These are phyloP conservation scores for Phytopythium cucurbitacearum DNA, from an alignment of 352 stramenopile genomes.

Conservation along the genomic window DNA sequence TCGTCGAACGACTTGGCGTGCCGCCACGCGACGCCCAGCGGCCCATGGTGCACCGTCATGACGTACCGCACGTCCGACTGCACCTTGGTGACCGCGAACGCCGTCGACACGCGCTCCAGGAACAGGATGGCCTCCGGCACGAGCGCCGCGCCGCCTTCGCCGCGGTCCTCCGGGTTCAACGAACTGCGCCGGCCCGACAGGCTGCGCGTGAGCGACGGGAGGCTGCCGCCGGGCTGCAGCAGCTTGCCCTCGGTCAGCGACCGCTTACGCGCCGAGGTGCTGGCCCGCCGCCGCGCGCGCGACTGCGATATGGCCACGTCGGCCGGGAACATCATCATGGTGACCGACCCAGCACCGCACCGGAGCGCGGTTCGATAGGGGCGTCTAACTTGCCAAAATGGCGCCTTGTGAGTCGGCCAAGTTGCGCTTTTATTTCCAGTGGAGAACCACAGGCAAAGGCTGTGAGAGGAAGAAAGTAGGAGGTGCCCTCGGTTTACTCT, in stretches of 20 bases:
- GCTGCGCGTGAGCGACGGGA: conserved; percentile 4
- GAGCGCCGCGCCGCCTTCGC: conserved; percentile 17
- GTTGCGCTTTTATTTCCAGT: too few species aligned
- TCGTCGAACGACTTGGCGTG: conserved; percentile 64
- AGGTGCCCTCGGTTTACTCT: too few species aligned
- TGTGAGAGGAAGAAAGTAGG: too few species aligned
- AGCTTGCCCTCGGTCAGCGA: conserved; percentile 15
- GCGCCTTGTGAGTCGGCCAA: too few species aligned
- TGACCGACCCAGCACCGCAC: neutral
- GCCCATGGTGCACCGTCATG: conserved; percentile 36
- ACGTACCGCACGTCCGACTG: conserved; percentile 58
- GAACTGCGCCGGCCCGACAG: conserved; percentile 19
- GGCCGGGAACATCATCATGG: conserved; percentile 28
- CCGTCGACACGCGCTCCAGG: conserved; percentile 44
- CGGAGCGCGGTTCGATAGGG: too few species aligned
- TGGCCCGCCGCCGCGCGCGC: conserved; percentile 15
- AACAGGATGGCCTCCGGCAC: conserved; percentile 39
- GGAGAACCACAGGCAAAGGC: too few species aligned
- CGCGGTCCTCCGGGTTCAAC: conserved; percentile 15
- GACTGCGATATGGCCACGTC: conserved; percentile 22
- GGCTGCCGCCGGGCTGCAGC: neutral
- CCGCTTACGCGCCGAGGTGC: conserved; percentile 19
- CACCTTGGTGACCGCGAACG: conserved; percentile 44
- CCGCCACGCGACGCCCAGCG: conserved; percentile 35
- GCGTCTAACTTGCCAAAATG: too few species aligned